These are phyloP conservation scores for Verticillium isaacii DNA, from an alignment of 2,329 filamentous ascomycete species.

Conservation along the genomic window DNA sequence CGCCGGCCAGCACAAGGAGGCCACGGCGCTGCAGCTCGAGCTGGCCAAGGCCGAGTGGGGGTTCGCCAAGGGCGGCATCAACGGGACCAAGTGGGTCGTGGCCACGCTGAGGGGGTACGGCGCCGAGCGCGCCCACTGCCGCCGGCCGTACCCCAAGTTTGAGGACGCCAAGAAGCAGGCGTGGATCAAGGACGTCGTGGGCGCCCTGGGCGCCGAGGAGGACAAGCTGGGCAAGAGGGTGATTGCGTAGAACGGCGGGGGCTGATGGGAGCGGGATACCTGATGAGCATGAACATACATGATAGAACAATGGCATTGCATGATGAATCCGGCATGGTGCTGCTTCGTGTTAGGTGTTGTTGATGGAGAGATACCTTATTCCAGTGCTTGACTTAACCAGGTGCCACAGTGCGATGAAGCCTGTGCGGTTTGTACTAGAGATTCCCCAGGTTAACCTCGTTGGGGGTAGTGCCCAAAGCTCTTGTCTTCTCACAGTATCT, in stretches of 20 bases:
- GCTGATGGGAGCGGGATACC: neutral
- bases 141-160: constrained; percentile 49
- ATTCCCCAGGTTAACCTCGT: no score
- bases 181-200: constrained; percentile 20
- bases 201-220: constrained; percentile 11
- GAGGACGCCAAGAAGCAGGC: constrained; percentile 24
- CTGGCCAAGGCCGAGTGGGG: constrained; percentile 50
- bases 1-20: constrained; percentile 41
- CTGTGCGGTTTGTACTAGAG: no score
- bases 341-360: no score
- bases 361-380: no score
- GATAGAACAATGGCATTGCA: neutral
- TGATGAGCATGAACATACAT: neutral
- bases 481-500: no score
- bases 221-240: constrained; percentile 5
- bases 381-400: no score
- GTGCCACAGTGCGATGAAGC: no score
- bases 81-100: constrained; percentile 57
- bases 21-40: constrained; percentile 42
- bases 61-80: constrained; percentile 54
- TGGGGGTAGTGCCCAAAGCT: no score
- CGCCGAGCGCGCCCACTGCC: constrained; percentile 43
- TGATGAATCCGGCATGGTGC: no score
- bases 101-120: constrained; percentile 49
- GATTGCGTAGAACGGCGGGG: neutral